Evolutionary conservation across 257 asterid genomes (phyloP).

Genomic region (Solanum okadae): DNA sequence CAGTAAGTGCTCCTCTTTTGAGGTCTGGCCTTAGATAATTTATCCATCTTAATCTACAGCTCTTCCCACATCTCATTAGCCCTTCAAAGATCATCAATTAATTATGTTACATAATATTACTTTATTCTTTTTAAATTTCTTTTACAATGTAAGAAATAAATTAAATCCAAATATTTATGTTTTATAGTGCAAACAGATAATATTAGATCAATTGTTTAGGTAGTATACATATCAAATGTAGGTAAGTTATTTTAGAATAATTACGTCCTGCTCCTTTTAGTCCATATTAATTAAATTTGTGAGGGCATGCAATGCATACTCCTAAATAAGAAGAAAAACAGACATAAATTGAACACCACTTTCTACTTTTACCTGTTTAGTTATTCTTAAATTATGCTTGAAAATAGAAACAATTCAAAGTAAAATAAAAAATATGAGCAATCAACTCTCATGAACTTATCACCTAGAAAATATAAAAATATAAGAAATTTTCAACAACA

Average conservation of each 20-base stretch:
- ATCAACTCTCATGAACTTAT: not conserved
- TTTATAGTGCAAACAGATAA: not conserved
- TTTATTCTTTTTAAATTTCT: not conserved
- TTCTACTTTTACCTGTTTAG: too few relatives aligned
- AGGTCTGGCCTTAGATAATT: constrained; percentile 79
- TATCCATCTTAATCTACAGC: constrained; percentile 86
- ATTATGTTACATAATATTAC: not conserved
- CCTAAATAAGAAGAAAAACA: not conserved
- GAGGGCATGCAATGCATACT: not conserved
- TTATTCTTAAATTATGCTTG: not conserved
- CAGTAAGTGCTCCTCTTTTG: constrained; percentile 73
- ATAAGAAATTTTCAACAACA: not conserved
- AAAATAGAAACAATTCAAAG: not conserved
- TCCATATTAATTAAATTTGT: not conserved
- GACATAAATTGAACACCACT: too few relatives aligned
- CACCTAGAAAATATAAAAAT: not conserved
- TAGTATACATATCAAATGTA: not conserved
- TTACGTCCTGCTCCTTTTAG: not conserved
- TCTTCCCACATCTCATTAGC: constrained; percentile 80
- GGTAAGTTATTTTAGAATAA: not conserved
- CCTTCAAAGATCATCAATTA: constrained; percentile 22
- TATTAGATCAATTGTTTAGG: too few relatives aligned
- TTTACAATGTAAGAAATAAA: not conserved
- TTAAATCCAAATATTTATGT: not conserved
- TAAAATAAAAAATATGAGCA: not conserved